Conservation (phyloP, 306 rosid species). For the Cucurbita argyrosperma region DNA sequence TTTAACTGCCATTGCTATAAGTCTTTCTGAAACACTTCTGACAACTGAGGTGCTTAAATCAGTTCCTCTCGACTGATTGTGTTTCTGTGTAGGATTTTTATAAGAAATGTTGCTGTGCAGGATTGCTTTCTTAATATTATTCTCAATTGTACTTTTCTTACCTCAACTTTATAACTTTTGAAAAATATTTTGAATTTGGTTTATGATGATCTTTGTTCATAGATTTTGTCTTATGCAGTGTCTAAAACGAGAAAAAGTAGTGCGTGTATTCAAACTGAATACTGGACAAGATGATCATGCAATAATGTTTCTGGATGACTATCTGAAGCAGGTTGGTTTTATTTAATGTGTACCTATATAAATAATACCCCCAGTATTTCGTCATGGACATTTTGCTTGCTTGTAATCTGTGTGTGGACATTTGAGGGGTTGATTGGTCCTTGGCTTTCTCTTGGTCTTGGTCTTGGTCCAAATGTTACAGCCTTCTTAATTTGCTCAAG, state of each 20-base stretch:
- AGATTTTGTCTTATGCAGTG: constrained; percentile 33
- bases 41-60: not conserved
- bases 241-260: constrained; percentile 61
- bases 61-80: not conserved
- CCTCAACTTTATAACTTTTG: not conserved
- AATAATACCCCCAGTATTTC: not conserved
- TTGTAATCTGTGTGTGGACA: not conserved
- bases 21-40: not conserved
- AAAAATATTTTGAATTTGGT: not conserved
- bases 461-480: not conserved
- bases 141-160: not conserved
- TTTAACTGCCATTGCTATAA: not conserved
- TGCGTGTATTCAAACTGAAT: constrained; percentile 72
- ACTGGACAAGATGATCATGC: constrained; percentile 93
- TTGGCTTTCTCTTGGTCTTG: not conserved
- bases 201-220: not conserved
- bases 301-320: constrained; percentile 70
- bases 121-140: not conserved
- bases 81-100: not conserved
- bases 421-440: not conserved
- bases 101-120: not conserved
- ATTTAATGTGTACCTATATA: not conserved
- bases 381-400: not conserved
- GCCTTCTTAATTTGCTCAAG: not conserved
- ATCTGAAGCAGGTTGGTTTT: constrained; percentile 56